Conservation (phyloP, 2,329 filamentous ascomycete genomes). For the Emmonsiellopsis sp. region DNA sequence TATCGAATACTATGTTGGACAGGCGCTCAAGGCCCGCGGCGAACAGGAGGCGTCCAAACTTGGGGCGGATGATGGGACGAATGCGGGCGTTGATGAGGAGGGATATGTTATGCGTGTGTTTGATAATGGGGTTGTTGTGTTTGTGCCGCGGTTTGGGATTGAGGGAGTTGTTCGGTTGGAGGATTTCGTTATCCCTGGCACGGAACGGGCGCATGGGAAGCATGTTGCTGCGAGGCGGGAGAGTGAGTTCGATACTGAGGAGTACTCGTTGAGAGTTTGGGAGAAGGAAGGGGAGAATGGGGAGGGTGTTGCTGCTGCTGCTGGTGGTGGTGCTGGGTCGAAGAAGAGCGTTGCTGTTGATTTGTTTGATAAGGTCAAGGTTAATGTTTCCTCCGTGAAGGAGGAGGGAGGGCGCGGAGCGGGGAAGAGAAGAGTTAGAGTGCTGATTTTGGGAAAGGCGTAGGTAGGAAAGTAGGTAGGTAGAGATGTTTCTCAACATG, state of each 20-base stretch:
- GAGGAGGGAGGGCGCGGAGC: conserved; percentile 64
- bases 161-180: conserved; percentile 81
- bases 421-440: conserved; percentile 67
- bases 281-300: conserved; percentile 44
- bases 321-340: conserved; percentile 25
- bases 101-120: conserved; percentile 97
- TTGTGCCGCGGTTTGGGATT: conserved; percentile 91
- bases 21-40: conserved; percentile 71
- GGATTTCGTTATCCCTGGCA: conserved; percentile 57
- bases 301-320: conserved; percentile 26
- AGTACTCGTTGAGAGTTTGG: conserved; percentile 61
- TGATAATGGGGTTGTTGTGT: conserved; percentile 92
- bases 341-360: conserved; percentile 50
- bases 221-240: conserved; percentile 44
- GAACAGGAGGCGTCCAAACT: conserved; percentile 27
- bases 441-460: conserved; percentile 28
- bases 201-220: conserved; percentile 16
- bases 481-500: not conserved
- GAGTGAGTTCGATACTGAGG: conserved; percentile 74
- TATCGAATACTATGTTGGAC: conserved; percentile 96
- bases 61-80: conserved; percentile 16
- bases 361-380: conserved; percentile 83
- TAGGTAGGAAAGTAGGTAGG: conserved; percentile 1
- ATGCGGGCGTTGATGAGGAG: conserved; percentile 59
- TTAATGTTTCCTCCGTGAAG: conserved; percentile 83